Evolutionary conservation across 106 monocot species (phyloP).

Genomic region (Platanthera zijinensis): DNA sequence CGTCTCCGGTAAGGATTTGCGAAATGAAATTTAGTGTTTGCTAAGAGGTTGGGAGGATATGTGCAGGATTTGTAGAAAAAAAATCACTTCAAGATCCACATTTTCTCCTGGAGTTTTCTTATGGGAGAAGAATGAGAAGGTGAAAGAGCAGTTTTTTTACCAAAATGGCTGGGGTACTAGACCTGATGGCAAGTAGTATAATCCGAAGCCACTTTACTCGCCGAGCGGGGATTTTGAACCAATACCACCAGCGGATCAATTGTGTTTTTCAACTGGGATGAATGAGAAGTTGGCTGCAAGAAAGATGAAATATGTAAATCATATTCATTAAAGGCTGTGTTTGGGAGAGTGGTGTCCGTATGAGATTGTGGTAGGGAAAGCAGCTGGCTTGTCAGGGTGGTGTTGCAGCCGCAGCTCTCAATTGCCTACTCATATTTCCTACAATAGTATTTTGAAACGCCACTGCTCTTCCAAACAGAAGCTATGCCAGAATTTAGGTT

Average conservation of each 20-base stretch:
- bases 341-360: neutral
- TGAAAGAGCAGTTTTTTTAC: neutral
- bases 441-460: no score
- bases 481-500: neutral
- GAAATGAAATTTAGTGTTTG: neutral
- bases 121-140: neutral
- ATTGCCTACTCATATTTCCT: no score
- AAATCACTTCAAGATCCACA: neutral
- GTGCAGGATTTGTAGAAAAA: neutral
- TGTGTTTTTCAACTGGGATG: constrained; percentile 10
- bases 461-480: neutral
- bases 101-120: neutral
- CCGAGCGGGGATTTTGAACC: constrained; percentile 64
- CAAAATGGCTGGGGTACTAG: neutral
- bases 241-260: constrained; percentile 43
- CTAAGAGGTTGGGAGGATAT: neutral
- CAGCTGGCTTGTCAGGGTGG: no score
- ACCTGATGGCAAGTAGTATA: constrained; percentile 8
- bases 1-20: neutral
- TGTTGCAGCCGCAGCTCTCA: no score
- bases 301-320: neutral
- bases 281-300: constrained; percentile 63
- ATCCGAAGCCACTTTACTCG: constrained; percentile 9
- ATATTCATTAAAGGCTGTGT: neutral
- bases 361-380: no score